These are phyloP conservation scores for Phytophthora uliginosa DNA, from an alignment of 352 stramenopile genomes.

Conservation along the genomic window DNA sequence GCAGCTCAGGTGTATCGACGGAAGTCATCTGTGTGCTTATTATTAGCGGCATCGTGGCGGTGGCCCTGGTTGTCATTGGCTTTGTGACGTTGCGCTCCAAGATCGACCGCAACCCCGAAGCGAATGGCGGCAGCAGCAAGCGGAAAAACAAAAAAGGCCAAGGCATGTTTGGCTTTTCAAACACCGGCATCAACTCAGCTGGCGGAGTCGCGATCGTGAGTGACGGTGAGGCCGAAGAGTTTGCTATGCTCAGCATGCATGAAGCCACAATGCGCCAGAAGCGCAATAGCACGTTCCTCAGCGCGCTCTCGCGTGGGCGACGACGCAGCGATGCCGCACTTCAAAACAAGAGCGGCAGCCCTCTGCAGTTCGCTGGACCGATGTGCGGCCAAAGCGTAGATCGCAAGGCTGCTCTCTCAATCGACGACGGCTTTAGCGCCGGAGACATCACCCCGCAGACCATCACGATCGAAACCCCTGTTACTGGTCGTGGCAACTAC, in stretches of 20 bases:
- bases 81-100: conserved; percentile 74
- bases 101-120: conserved; percentile 35
- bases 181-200: conserved; percentile 32
- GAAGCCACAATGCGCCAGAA: conserved; percentile 66
- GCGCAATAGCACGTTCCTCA: conserved; percentile 64
- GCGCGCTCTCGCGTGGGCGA: conserved; percentile 41
- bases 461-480: conserved; percentile 41
- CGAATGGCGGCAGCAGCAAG: conserved; percentile 24
- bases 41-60: conserved; percentile 74
- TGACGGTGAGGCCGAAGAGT: conserved; percentile 69
- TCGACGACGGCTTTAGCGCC: conserved; percentile 28
- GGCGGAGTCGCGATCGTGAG: conserved; percentile 36
- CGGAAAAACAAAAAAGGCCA: conserved; percentile 31
- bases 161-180: conserved; percentile 49
- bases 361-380: conserved; percentile 60
- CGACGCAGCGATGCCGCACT: conserved; percentile 28
- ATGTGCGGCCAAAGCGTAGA: conserved; percentile 59
- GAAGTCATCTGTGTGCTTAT: conserved; percentile 73
- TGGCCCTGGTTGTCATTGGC: conserved; percentile 70
- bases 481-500: conserved; percentile 35
- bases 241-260: conserved; percentile 84
- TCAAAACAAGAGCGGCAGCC: conserved; percentile 44
- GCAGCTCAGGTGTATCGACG: conserved; percentile 61
- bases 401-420: conserved; percentile 37
- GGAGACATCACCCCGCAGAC: conserved; percentile 38